Evolutionary conservation across 768 basidiomycete genomes (phyloP), one percentile per base, ranked within the genome.

Genomic region (Termitomyces sp.): DNA sequence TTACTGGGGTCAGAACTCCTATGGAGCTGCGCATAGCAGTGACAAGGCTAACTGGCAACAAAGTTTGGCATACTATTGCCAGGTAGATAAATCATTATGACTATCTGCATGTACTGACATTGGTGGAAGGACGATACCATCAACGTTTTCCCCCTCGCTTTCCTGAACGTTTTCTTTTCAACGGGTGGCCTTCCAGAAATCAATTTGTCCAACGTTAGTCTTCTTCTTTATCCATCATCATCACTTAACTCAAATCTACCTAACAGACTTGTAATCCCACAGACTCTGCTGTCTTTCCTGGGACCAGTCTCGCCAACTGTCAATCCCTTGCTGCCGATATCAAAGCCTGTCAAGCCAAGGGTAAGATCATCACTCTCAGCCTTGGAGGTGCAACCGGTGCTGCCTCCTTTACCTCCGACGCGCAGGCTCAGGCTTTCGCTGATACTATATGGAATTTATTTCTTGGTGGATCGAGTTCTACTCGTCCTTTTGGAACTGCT

Each of bases 1-100:
- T 30, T 88, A 87, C 66, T 88, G 84, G 82, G 88, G 87, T 56
- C 86, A 90, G 68, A 85, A 88, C 62, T 87, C 87, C 1, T 86
- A 87, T 60, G 86, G 88, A 38, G 87, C 86, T 13, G 74, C 72
- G 3, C 76, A 79, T 49, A 18, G 14, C 58, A 65, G 65, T 35
- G 76, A 86, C 58, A 69, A 74, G 1, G 77, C 80, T 28, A 75
- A 83, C 62, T 86, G 72, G 61, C 86, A 88, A 72, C 78, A 87
- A 65, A 71, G 76, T 0, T 69, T 89, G 56, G 77, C 80, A 3
- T 81, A 75, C 66, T 88, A 87, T 67, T 88, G 86, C 67, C 77
- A 82, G 54, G 62, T 60, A 22, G 47, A 40, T 16, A 5, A 49
- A 8, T 33, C 9, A 3, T 47, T 44, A 3, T 13, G n/a, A 30